A percentile compares a stretch with the other conserved stretches of the same genome.
Evolutionary conservation across 148 eudicot genomes (phyloP).

Genomic region (Rhododendron ovatum): DNA sequence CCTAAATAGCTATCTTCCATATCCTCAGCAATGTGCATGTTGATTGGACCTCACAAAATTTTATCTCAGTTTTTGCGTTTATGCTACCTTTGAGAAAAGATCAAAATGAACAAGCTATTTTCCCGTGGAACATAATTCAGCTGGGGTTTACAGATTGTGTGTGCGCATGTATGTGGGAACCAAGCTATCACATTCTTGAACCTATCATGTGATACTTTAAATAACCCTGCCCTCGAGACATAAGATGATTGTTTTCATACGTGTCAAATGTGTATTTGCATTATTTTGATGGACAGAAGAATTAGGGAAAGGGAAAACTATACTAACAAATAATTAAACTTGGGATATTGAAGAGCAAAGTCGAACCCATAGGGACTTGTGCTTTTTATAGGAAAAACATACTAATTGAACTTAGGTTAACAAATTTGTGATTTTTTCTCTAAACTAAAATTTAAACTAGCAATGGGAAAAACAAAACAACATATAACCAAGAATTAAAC

Average conservation of each 20-base stretch:
- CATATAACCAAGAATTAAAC: no score
- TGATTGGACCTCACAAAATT: background rate
- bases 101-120: background rate
- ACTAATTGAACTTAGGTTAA: background rate
- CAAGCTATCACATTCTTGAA: background rate
- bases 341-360: no score
- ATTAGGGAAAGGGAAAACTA: background rate
- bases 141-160: background rate
- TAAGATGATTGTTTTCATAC: background rate
- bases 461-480: background rate
- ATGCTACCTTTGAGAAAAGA: background rate
- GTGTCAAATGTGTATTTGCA: no score
- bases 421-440: background rate
- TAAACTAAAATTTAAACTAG: background rate
- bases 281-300: background rate
- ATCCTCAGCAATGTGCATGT: conserved; percentile 3
- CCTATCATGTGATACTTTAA: background rate
- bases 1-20: background rate
- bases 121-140: background rate
- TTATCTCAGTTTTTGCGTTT: background rate
- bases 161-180: no score
- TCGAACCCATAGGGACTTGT: background rate
- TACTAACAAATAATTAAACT: background rate
- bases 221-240: background rate
- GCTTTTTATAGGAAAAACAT: background rate